Evolutionary conservation across 768 basidiomycete species (phyloP).

Genomic region (Naganishia vishniacii): DNA sequence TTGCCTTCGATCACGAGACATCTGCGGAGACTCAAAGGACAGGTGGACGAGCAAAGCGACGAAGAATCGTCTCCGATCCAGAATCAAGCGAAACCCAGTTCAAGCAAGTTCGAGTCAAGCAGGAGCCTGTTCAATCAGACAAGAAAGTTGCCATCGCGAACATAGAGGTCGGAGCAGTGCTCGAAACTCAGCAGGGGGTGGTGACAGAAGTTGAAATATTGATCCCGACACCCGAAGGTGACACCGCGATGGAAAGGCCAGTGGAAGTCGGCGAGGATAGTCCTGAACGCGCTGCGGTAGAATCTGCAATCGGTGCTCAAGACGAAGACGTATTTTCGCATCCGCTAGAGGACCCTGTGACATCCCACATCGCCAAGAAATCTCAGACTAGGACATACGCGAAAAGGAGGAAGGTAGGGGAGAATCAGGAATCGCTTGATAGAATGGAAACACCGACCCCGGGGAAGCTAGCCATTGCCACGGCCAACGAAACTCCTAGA

Average conservation of each 20-base stretch:
- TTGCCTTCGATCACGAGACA: not conserved
- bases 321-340: not conserved
- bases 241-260: not conserved
- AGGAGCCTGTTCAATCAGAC: not conserved
- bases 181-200: not conserved
- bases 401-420: not conserved
- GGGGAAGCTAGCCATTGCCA: no score
- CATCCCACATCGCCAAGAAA: not conserved
- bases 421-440: not conserved
- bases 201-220: slow-evolving; percentile 1
- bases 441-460: not conserved
- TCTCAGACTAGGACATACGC: not conserved
- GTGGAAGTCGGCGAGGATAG: slow-evolving; percentile 9
- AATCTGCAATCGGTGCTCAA: slow-evolving; percentile 15
- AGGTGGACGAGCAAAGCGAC: slow-evolving; percentile 4
- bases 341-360: not conserved
- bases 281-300: slow-evolving; percentile 20
- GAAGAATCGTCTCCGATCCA: slow-evolving; percentile 15
- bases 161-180: not conserved
- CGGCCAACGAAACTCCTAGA: no score
- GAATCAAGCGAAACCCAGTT: not conserved
- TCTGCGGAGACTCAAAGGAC: not conserved
- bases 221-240: not conserved
- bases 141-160: not conserved
- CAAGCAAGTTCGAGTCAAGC: not conserved